These are phyloP conservation scores for Sphaceloma murrayae DNA, from an alignment of 2,329 filamentous ascomycete genomes.

Conservation along the genomic window DNA sequence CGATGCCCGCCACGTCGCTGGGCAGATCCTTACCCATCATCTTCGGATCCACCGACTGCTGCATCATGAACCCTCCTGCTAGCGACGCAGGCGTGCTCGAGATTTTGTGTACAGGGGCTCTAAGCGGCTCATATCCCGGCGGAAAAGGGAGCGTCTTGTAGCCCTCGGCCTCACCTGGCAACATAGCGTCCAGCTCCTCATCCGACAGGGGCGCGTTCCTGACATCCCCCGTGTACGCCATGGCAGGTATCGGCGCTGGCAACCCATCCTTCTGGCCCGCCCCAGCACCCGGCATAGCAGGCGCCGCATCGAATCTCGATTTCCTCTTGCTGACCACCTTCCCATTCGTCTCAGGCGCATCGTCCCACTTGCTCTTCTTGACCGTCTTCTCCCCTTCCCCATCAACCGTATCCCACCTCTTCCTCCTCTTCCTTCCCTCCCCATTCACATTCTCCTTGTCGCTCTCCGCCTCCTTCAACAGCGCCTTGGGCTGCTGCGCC, in stretches of 20 bases:
- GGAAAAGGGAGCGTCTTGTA: conserved; percentile 89
- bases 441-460: conserved; percentile 60
- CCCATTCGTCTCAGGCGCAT: conserved; percentile 20
- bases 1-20: conserved; percentile 90
- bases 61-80: conserved; percentile 87
- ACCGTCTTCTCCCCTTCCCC: conserved; percentile 33
- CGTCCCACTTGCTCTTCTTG: conserved; percentile 28
- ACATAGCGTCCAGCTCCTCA: conserved; percentile 84
- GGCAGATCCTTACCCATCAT: conserved; percentile 82
- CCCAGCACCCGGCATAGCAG: conserved; percentile 55
- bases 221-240: conserved; percentile 50
- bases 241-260: conserved; percentile 45
- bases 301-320: conserved; percentile 88
- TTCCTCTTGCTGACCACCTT: conserved; percentile 59
- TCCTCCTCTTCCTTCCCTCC: conserved; percentile 71
- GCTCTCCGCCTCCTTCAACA: conserved; percentile 64
- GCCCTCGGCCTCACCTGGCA: conserved; percentile 64
- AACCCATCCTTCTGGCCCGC: conserved; percentile 59
- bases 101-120: conserved; percentile 65
- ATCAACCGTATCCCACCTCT: conserved; percentile 71
- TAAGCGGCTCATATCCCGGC: conserved; percentile 79
- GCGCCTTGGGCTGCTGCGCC: conserved; percentile 59
- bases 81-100: conserved; percentile 56
- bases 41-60: conserved; percentile 78
- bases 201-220: conserved; percentile 80